Evolutionary conservation across 768 basidiomycete genomes (phyloP).

Genomic region (Mycena pura): DNA sequence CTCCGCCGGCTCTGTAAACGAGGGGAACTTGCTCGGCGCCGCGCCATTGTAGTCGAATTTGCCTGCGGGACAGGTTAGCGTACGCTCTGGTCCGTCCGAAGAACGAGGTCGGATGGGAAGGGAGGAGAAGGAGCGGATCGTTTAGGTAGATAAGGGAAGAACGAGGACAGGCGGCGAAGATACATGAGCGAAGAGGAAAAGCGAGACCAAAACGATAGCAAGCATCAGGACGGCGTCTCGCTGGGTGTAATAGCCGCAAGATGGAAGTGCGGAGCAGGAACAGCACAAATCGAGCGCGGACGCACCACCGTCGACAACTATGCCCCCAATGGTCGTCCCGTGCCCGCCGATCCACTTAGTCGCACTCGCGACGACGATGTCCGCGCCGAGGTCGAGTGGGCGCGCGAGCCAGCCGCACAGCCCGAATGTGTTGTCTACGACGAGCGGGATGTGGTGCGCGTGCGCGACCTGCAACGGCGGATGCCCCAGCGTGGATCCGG

Average conservation of each 20-base stretch:
- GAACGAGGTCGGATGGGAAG: no score
- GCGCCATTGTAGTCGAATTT: conserved; percentile 53
- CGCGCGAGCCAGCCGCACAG: conserved; percentile 40
- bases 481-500: no score
- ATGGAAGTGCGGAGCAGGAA: no score
- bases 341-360: conserved; percentile 46
- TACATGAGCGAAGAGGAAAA: background rate
- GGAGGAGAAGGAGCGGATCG: no score
- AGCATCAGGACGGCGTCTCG: no score
- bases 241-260: no score
- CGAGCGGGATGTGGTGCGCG: conserved; percentile 26
- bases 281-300: background rate
- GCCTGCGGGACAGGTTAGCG: conserved; percentile 23
- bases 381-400: conserved; percentile 31
- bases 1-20: conserved; percentile 59
- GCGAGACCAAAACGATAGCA: no score
- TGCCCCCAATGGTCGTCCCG: conserved; percentile 58
- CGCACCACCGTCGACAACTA: conserved; percentile 57
- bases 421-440: conserved; percentile 66
- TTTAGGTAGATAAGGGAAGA: conserved; percentile 18
- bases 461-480: conserved; percentile 10
- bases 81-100: no score
- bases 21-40: conserved; percentile 53
- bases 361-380: conserved; percentile 34
- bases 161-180: background rate